Conservation (phyloP, 352 stramenopile species). For the Phytophthora rubi region DNA sequence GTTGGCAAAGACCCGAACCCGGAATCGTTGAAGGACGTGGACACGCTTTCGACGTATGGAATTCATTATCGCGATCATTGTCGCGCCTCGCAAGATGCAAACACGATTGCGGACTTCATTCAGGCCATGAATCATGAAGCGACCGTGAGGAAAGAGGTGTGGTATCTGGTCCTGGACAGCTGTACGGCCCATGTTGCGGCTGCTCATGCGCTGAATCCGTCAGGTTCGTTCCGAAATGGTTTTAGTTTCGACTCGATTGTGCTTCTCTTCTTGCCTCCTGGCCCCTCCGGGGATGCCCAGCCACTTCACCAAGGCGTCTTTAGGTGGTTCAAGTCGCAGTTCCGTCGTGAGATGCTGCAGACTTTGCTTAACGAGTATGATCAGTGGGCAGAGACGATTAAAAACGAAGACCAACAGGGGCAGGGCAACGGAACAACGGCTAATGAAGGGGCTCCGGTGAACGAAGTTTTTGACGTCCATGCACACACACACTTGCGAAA, state of each 20-base stretch:
- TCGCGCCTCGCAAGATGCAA: slow-evolving; percentile 61
- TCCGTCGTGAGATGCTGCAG: slow-evolving; percentile 64
- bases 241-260: slow-evolving; percentile 75
- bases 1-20: slow-evolving; percentile 53
- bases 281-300: slow-evolving; percentile 44
- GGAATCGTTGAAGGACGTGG: slow-evolving; percentile 45
- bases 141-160: slow-evolving; percentile 60
- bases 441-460: slow-evolving; percentile 11
- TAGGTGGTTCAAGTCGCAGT: slow-evolving; percentile 65
- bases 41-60: slow-evolving; percentile 41
- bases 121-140: slow-evolving; percentile 69
- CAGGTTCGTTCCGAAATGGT: slow-evolving; percentile 60
- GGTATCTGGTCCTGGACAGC: slow-evolving; percentile 74
- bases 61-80: slow-evolving; percentile 55
- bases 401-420: slow-evolving; percentile 11
- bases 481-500: slow-evolving; percentile 52
- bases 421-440: slow-evolving; percentile 7
- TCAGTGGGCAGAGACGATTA: slow-evolving; percentile 20
- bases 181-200: slow-evolving; percentile 71
- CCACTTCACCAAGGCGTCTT: slow-evolving; percentile 68
- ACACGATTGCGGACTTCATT: slow-evolving; percentile 58
- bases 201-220: slow-evolving; percentile 62
- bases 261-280: slow-evolving; percentile 66
- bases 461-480: slow-evolving; percentile 51
- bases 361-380: slow-evolving; percentile 48